Evolutionary conservation across 2,329 filamentous ascomycete species (phyloP).

Genomic region (Sporothrix brasiliensis): DNA sequence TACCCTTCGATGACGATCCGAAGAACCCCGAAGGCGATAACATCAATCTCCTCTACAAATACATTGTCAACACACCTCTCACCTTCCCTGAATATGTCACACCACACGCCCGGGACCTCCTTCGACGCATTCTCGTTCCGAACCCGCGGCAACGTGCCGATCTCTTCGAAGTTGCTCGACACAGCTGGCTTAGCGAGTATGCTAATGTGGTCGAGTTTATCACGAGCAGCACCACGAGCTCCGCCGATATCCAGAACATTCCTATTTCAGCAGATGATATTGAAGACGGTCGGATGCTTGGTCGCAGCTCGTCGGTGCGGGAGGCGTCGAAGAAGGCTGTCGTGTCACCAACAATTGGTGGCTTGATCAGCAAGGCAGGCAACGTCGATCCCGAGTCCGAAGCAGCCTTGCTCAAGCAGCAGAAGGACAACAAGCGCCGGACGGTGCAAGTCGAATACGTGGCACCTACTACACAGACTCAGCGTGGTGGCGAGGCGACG

Average conservation of each 20-base stretch:
- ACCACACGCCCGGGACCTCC: slow-evolving; percentile 88
- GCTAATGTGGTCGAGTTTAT: slow-evolving; percentile 97
- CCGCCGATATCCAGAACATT: slow-evolving; percentile 80
- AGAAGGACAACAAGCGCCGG: slow-evolving; percentile 85
- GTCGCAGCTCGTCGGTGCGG: slow-evolving; percentile 89
- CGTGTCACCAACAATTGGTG: slow-evolving; percentile 56
- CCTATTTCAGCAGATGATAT: slow-evolving; percentile 64
- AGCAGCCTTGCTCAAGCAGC: slow-evolving; percentile 58
- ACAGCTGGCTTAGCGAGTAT: slow-evolving; percentile 98
- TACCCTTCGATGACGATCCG: slow-evolving; percentile 97
- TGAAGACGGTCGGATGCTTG: slow-evolving; percentile 63
- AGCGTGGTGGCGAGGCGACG: slow-evolving; percentile 63
- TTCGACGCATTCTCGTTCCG: slow-evolving; percentile 90
- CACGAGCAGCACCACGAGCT: slow-evolving; percentile 89
- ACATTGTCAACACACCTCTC: slow-evolving; percentile 94
- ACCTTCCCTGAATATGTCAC: slow-evolving; percentile 99
- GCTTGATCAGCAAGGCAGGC: slow-evolving; percentile 72
- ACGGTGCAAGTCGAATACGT: slow-evolving; percentile 99
- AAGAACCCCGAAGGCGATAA: slow-evolving; percentile 98
- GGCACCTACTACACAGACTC: slow-evolving; percentile 82
- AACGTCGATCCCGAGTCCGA: slow-evolving; percentile 71
- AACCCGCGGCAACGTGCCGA: slow-evolving; percentile 94
- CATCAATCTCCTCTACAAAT: slow-evolving; percentile 98
- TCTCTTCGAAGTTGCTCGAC: slow-evolving; percentile 92
- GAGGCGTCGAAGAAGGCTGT: slow-evolving; percentile 74